Percentiles rank a stretch among this genome's conserved stretches.
Conservation (phyloP, 2,329 filamentous ascomycete genomes). For the Intubia oerlemansii region DNA sequence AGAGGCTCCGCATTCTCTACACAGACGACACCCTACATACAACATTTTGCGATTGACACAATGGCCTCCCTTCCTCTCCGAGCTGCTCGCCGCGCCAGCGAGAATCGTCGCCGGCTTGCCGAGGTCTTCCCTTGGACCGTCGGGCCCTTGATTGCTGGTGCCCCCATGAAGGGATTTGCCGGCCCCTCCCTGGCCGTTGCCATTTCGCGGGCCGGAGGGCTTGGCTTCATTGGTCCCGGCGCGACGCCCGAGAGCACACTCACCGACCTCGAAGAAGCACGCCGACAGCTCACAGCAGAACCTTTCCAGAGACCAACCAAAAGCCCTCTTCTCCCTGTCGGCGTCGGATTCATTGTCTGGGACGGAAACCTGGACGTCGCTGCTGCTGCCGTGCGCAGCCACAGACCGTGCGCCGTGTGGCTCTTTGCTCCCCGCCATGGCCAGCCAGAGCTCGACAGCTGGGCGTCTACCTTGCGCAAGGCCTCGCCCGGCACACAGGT, state of each 20-base stretch:
- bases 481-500: slow-evolving; percentile 19
- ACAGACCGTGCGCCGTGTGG: slow-evolving; percentile 40
- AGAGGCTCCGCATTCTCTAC: too few species aligned
- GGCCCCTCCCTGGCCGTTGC: slow-evolving; percentile 18
- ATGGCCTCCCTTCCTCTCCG: slow-evolving; percentile 3
- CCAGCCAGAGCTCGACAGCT: slow-evolving; percentile 13
- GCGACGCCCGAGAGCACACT: slow-evolving; percentile 5
- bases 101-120: slow-evolving; percentile 1
- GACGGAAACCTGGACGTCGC: slow-evolving; percentile 17
- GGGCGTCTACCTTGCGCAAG: slow-evolving; percentile 13
- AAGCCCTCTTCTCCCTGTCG: slow-evolving; percentile 23
- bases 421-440: slow-evolving; percentile 37
- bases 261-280: slow-evolving; percentile 1
- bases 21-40: too few species aligned
- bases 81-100: slow-evolving; percentile 3
- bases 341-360: slow-evolving; percentile 41
- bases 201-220: slow-evolving; percentile 18
- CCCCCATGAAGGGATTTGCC: slow-evolving; percentile 18
- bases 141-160: slow-evolving; percentile 17
- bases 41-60: too few species aligned
- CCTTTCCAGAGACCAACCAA: slow-evolving; percentile 14
- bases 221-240: slow-evolving; percentile 13
- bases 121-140: slow-evolving; percentile 16
- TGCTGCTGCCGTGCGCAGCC: slow-evolving; percentile 26
- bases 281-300: not conserved